phyloP scores from a whole-genome alignment of 208 protist genomes.

The Leishmania tarentolae region DNA sequence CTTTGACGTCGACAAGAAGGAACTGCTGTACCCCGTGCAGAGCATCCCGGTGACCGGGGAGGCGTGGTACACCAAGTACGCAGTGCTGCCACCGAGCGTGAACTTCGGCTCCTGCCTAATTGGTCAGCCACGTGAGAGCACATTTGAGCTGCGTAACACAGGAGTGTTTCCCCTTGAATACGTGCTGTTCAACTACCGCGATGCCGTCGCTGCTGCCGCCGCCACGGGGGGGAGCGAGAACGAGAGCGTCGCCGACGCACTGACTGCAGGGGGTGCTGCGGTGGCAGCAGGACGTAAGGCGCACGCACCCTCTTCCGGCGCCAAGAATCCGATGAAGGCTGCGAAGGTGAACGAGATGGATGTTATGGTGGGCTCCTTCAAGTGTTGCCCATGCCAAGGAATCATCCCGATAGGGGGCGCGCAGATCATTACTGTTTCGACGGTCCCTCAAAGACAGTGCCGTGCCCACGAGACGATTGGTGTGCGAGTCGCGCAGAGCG shows the following conservation, averaged over 20 bases:
- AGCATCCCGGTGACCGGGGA: slow-evolving; percentile 79
- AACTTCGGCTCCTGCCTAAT: slow-evolving; percentile 95
- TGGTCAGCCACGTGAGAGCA: slow-evolving; percentile 75
- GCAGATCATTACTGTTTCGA: slow-evolving; percentile 66
- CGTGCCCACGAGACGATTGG: slow-evolving; percentile 82
- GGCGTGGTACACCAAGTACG: slow-evolving; percentile 89
- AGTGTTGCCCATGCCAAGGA: slow-evolving; percentile 64
- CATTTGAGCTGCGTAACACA: slow-evolving; percentile 91
- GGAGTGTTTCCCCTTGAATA: slow-evolving; percentile 87
- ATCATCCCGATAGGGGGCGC: slow-evolving; percentile 65
- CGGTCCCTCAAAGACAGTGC: slow-evolving; percentile 66
- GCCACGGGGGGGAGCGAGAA: not conserved
- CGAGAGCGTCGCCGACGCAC: not conserved
- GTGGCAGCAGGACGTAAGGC: not conserved
- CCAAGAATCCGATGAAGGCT: slow-evolving; percentile 29
- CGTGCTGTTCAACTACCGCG: slow-evolving; percentile 78
- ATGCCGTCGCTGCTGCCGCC: slow-evolving; percentile 21
- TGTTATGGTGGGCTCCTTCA: slow-evolving; percentile 79
- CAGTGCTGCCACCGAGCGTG: slow-evolving; percentile 90
- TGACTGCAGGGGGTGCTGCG: slow-evolving; percentile 4
- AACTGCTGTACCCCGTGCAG: slow-evolving; percentile 88
- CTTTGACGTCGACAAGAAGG: slow-evolving; percentile 72
- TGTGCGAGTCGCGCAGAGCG: slow-evolving; percentile 91
- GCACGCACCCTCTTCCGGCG: not conserved
- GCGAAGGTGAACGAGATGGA: slow-evolving; percentile 35